These are phyloP conservation scores for Penicillium palitans DNA, from an alignment of 2,329 filamentous ascomycete species.

Conservation along the genomic window DNA sequence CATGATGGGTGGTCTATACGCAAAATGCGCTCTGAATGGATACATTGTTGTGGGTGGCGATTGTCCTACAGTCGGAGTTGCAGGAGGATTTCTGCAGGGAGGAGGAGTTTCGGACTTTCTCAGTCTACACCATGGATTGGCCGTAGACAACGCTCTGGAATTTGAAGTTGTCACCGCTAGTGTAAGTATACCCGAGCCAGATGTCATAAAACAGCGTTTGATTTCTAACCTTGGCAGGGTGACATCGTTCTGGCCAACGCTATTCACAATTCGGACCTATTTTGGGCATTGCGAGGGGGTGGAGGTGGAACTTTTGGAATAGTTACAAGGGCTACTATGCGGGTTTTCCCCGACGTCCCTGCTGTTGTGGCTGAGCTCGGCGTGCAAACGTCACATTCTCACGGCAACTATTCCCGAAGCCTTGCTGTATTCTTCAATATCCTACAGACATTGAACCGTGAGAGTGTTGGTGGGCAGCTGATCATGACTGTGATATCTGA, in stretches of 20 bases:
- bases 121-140: constrained; percentile 52
- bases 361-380: background rate
- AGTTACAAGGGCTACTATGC: constrained; percentile 5
- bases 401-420: background rate
- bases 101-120: constrained; percentile 47
- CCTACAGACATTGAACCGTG: background rate
- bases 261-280: constrained; percentile 48
- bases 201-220: background rate
- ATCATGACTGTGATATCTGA: background rate
- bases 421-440: background rate
- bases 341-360: constrained; percentile 1
- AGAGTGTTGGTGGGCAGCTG: background rate
- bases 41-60: constrained; percentile 9
- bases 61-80: constrained; percentile 20
- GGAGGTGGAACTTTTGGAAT: constrained; percentile 15
- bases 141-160: constrained; percentile 52
- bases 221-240: constrained; percentile 29
- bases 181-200: constrained; percentile 3
- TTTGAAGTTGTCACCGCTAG: constrained; percentile 51
- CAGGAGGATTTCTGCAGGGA: constrained; percentile 42
- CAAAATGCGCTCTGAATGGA: background rate
- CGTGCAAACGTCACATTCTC: background rate
- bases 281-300: constrained; percentile 46
- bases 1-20: constrained; percentile 9
- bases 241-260: constrained; percentile 47